phyloP scores from a whole-genome alignment of 2,329 filamentous ascomycete genomes.

The Onygena corvina region DNA sequence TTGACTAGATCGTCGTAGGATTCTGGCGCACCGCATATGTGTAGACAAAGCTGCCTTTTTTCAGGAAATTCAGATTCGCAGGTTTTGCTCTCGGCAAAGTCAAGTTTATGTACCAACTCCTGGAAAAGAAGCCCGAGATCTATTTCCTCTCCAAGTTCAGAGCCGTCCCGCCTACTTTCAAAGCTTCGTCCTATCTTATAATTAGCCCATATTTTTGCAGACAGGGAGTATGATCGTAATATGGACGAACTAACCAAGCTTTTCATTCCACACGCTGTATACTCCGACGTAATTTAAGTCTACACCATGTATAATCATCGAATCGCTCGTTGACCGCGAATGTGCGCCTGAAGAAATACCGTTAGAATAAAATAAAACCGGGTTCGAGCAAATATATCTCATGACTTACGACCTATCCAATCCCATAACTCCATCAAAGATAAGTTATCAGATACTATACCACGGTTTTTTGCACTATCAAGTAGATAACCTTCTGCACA shows the following conservation, averaged over 20 bases:
- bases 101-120: conserved; percentile 40
- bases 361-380: conserved; percentile 4
- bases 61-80: conserved; percentile 42
- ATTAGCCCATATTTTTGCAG: conserved; percentile 13
- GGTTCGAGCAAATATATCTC: not conserved
- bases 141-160: conserved; percentile 18
- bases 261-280: conserved; percentile 46
- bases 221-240: not conserved
- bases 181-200: conserved; percentile 23
- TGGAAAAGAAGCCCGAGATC: conserved; percentile 34
- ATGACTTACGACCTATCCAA: conserved; percentile 40
- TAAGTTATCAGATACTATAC: conserved; percentile 44
- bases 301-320: conserved; percentile 45
- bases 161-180: conserved; percentile 23
- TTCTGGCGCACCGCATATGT: conserved; percentile 48
- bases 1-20: conserved; percentile 40
- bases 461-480: conserved; percentile 43
- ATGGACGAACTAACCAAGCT: conserved; percentile 32
- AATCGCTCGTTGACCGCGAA: conserved; percentile 32
- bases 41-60: conserved; percentile 49
- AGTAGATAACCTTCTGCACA: conserved; percentile 46
- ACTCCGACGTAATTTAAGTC: conserved; percentile 53
- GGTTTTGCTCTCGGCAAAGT: conserved; percentile 41
- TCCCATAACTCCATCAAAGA: conserved; percentile 49
- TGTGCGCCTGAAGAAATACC: conserved; percentile 25